These are phyloP conservation scores for Chaetoscypha palmicola DNA, from an alignment of 2,329 filamentous ascomycete genomes.

Conservation along the genomic window DNA sequence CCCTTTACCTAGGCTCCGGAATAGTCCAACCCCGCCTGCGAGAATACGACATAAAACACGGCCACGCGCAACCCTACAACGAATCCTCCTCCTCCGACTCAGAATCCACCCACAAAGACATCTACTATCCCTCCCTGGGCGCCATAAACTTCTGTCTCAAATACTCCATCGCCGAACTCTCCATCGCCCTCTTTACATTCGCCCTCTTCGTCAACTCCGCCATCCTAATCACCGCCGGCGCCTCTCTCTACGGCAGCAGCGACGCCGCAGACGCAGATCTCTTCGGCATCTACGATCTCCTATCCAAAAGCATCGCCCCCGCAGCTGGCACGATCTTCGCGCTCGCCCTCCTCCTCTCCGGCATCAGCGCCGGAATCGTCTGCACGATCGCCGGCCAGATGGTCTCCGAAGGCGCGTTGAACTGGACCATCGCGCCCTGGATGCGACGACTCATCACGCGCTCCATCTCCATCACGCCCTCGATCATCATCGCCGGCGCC, in stretches of 20 bases:
- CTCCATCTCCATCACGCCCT: constrained; percentile 72
- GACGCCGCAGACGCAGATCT: constrained; percentile 64
- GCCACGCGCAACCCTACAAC: constrained; percentile 36
- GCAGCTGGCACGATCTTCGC: constrained; percentile 80
- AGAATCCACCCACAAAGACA: constrained; percentile 36
- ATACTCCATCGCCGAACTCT: constrained; percentile 64
- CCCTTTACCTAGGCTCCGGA: constrained; percentile 60
- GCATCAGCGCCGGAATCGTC: constrained; percentile 75
- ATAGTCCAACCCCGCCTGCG: constrained; percentile 60
- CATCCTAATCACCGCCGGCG: constrained; percentile 75
- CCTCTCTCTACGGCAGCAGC: constrained; percentile 50
- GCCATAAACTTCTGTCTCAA: constrained; percentile 71
- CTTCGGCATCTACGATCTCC: constrained; percentile 70
- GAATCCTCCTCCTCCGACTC: constrained; percentile 6
- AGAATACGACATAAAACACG: constrained; percentile 54
- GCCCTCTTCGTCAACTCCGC: constrained; percentile 79
- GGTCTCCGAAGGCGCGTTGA: constrained; percentile 75
- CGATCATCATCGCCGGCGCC: constrained; percentile 75
- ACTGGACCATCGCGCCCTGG: constrained; percentile 71
- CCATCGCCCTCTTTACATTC: constrained; percentile 70
- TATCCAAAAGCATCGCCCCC: constrained; percentile 61
- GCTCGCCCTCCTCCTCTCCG: constrained; percentile 70
- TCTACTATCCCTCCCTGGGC: constrained; percentile 63
- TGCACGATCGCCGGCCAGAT: constrained; percentile 89
- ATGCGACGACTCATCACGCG: constrained; percentile 70